phyloP scores from a whole-genome alignment of 345 rosid species.

The Corchorus capsularis region DNA sequence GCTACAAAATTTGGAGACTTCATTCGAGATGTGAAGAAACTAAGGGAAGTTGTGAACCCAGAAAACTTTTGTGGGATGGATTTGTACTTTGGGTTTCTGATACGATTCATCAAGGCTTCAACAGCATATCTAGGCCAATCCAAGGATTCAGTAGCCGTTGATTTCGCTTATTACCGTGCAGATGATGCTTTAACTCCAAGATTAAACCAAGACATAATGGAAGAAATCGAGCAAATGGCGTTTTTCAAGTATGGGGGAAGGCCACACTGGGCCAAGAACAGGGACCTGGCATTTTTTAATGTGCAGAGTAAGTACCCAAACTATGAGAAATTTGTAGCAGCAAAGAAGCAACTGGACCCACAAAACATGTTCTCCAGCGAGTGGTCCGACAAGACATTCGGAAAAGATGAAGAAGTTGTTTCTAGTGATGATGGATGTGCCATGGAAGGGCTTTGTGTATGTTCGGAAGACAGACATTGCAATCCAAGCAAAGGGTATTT shows the following conservation, averaged over 20 bases:
- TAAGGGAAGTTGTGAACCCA: conserved; percentile 54
- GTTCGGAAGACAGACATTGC: conserved; percentile 77
- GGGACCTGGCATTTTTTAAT: conserved; percentile 61
- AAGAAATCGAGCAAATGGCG: conserved; percentile 91
- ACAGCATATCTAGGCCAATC: conserved; percentile 75
- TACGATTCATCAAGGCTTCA: conserved; percentile 82
- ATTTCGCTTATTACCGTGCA: conserved; percentile 76
- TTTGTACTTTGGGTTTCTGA: conserved; percentile 61
- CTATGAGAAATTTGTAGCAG: conserved; percentile 48
- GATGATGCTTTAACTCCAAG: conserved; percentile 63
- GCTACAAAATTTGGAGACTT: conserved; percentile 53
- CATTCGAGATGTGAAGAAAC: conserved; percentile 56
- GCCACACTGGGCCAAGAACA: conserved; percentile 91
- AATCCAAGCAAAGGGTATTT: conserved; percentile 66
- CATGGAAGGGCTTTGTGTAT: conserved; percentile 78
- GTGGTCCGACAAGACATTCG: conserved; percentile 71
- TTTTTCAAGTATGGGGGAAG: conserved; percentile 72
- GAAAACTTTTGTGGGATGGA: conserved; percentile 73
- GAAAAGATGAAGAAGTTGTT: conserved; percentile 37
- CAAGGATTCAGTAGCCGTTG: conserved; percentile 77
- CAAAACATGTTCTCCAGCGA: conserved; percentile 63
- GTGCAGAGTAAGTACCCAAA: conserved; percentile 56
- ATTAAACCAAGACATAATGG: conserved; percentile 71
- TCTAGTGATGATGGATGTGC: conserved; percentile 78
- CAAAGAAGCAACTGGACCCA: conserved; percentile 73